A percentile compares a stretch with the other conserved stretches of the same genome.
These are phyloP conservation scores for Vigna nakashimae DNA, from an alignment of 306 rosid genomes.

Conservation along the genomic window DNA sequence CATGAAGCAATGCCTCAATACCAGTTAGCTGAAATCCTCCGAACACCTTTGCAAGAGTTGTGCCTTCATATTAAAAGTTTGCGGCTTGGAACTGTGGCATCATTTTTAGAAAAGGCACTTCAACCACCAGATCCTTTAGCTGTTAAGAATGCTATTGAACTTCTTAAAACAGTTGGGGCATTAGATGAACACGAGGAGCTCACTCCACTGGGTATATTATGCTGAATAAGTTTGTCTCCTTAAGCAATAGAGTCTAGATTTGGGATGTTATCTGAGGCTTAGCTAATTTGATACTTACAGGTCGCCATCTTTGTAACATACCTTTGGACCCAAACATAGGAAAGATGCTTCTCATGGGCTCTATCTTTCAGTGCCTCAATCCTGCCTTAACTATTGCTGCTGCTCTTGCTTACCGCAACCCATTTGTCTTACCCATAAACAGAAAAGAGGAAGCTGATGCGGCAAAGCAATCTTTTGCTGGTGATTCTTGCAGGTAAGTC, in stretches of 20 bases:
- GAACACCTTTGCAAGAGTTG: conserved; percentile 97
- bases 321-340: conserved; percentile 99
- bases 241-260: conserved; percentile 37
- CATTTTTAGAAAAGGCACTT: conserved; percentile 92
- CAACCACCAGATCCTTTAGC: conserved; percentile 98
- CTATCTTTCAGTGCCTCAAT: conserved; percentile 93
- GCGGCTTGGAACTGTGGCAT: conserved; percentile 90
- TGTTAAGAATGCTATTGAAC: conserved; percentile 93
- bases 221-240: conserved; percentile 38
- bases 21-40: conserved; percentile 93
- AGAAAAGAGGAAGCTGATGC: conserved; percentile 95
- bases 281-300: conserved; percentile 52
- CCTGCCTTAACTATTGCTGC: conserved; percentile 97
- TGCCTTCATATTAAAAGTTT: conserved; percentile 94
- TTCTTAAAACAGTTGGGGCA: conserved; percentile 91
- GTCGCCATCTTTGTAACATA: conserved; percentile 85
- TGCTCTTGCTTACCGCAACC: conserved; percentile 93
- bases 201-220: conserved; percentile 81
- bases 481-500: conserved; percentile 90
- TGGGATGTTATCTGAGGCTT: conserved; percentile 42
- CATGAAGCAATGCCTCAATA: conserved; percentile 88
- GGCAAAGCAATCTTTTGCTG: conserved; percentile 81
- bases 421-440: conserved; percentile 85
- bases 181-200: conserved; percentile 88
- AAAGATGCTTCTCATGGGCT: conserved; percentile 98